Conservation (phyloP, 1,284 basidiomycete genomes). For the Ustilago esculenta region DNA sequence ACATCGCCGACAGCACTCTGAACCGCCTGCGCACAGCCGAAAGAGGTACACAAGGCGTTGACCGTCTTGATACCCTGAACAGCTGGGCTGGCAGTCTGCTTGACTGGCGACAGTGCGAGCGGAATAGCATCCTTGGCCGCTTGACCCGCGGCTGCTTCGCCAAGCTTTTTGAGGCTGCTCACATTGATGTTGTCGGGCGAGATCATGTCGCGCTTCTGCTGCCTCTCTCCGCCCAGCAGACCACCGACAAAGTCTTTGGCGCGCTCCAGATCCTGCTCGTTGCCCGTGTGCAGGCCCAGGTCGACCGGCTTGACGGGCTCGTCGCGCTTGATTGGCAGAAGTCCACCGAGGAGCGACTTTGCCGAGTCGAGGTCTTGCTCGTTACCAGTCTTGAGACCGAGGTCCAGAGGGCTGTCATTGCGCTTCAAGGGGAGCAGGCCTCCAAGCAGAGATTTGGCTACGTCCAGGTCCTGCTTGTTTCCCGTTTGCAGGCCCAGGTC, state of each 20-base stretch:
- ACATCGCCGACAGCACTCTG: conserved; percentile 6
- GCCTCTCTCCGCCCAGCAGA: conserved; percentile 6
- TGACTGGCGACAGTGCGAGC: conserved; percentile 14
- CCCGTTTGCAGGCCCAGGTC: conserved; percentile 15
- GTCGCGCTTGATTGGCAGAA: conserved; percentile 15
- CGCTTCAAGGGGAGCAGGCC: conserved; percentile 14
- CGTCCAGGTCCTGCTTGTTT: conserved; percentile 10
- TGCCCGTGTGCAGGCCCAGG: conserved; percentile 23
- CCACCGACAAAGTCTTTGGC: conserved; percentile 13
- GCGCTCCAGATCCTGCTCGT: conserved; percentile 25
- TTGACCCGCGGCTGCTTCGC: neutral
- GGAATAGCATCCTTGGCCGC: conserved; percentile 16
- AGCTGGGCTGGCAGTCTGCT: conserved; percentile 30
- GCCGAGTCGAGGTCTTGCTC: conserved; percentile 10
- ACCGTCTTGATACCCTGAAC: conserved; percentile 29
- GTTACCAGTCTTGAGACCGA: conserved; percentile 14
- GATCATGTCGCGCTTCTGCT: conserved; percentile 32
- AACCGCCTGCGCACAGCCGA: conserved; percentile 14
- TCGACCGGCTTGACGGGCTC: conserved; percentile 6
- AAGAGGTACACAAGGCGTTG: conserved; percentile 24
- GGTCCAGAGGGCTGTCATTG: conserved; percentile 6
- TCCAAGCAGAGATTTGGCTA: conserved; percentile 8
- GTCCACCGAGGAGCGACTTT: conserved; percentile 8
- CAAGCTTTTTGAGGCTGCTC: conserved; percentile 15
- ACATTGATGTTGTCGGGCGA: conserved; percentile 35